Base-by-base conservation (phyloP, 202 grass and related monocot species). In the Tripidium arundinaceum region DNA sequence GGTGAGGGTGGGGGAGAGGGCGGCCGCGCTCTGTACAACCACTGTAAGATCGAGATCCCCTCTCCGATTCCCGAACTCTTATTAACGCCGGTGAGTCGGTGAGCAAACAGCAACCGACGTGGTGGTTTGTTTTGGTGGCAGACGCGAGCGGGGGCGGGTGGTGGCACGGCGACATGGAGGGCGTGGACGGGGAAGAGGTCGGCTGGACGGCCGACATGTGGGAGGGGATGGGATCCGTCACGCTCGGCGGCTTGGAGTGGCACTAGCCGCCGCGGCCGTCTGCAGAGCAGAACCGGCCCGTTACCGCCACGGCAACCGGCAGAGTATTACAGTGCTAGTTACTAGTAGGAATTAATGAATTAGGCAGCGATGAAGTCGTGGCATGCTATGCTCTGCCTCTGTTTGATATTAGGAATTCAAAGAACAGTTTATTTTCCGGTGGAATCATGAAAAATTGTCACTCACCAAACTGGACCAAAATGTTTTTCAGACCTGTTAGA, bases 191-290 rank as follows among this genome's bases (percentile, higher is more conserved):
- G 21, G 95, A 94, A 84, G 95, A 94, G 62, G 84, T 98, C 49
- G 95, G 95, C 15, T 94, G 84, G 80, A 92, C 75, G 8, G 86
- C 91, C 18, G 88, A 94, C 62, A 82, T 91, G 77, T 98, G 95
- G 95, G 95, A 98, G 83, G 92, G 90, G 39, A 87, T 93, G 88
- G 95, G 95, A 3, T 91, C 92, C 59, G 88, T 86, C 38, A 87
- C 85, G 16, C 79, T 98, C 29, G 92, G 95, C 75, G 91, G 94
- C 69, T 46, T 94, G 65, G 87, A 94, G 76, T 97, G 91, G 91
- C 87, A 92, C 77, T 97, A 88, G 79, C 69, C 19, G 31, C n/a
- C 8, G 19, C n/a, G 3, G 13, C 14, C 22, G 31, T 2, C 12
- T 14, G 39, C 25, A 2, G 11, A 62, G 8, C 21, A 61, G 55